phyloP scores from a whole-genome alignment of 2,329 filamentous ascomycete genomes.

The Fusarium robinianum region DNA sequence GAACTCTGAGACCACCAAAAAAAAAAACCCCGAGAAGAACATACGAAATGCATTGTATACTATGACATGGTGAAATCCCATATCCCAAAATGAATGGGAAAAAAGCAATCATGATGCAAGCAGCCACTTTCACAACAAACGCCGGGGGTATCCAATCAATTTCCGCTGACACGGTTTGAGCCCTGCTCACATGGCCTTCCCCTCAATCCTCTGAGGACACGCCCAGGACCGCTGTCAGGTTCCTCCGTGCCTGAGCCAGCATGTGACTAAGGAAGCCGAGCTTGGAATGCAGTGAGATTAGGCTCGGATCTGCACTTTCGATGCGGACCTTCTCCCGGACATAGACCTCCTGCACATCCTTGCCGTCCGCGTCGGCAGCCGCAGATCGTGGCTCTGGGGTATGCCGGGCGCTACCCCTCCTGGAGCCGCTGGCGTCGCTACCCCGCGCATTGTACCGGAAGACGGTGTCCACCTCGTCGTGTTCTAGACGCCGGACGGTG shows the following conservation, averaged over 20 bases:
- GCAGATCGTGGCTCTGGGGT: slow-evolving; percentile 31
- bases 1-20: slow-evolving; percentile 8
- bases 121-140: slow-evolving; percentile 16
- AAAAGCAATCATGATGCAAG: neutral
- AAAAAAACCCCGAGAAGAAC: too few species aligned
- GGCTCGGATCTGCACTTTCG: slow-evolving; percentile 84
- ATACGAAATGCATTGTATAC: too few species aligned
- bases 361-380: slow-evolving; percentile 23
- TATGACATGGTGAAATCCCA: too few species aligned
- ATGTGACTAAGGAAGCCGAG: slow-evolving; percentile 76
- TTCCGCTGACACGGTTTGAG: slow-evolving; percentile 28
- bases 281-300: slow-evolving; percentile 84
- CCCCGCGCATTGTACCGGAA: slow-evolving; percentile 64
- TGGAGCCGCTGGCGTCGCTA: slow-evolving; percentile 35
- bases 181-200: slow-evolving; percentile 17
- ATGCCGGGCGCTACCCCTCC: slow-evolving; percentile 32
- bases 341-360: slow-evolving; percentile 64
- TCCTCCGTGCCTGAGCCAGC: slow-evolving; percentile 69
- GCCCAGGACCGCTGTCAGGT: slow-evolving; percentile 79
- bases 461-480: slow-evolving; percentile 78
- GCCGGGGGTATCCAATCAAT: slow-evolving; percentile 36
- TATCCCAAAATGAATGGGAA: neutral
- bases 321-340: slow-evolving; percentile 90
- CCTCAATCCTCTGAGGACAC: slow-evolving; percentile 44
- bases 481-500: slow-evolving; percentile 65